Conservation (phyloP, 2,329 filamentous ascomycete species). For the Alternaria triticimaculans region DNA sequence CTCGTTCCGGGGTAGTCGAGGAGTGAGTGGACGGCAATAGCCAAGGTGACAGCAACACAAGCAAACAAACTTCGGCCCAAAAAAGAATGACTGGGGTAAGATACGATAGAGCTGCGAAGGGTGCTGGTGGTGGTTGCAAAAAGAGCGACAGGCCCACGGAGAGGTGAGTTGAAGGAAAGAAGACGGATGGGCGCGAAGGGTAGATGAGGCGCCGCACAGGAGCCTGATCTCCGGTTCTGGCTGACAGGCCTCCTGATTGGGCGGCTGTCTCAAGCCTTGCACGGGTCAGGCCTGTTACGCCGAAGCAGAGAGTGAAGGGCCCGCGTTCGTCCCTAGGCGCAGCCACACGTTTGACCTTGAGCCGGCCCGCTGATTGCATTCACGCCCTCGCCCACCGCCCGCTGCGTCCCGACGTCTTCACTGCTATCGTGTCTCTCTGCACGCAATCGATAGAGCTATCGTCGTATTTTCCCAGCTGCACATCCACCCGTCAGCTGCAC, state of each 20-base stretch:
- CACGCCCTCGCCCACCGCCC: neutral
- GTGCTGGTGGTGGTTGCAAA: conserved; percentile 28
- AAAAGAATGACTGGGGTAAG: conserved; percentile 52
- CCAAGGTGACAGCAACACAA: conserved; percentile 19
- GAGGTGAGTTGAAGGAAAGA: conserved; percentile 43
- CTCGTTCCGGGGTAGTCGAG: conserved; percentile 18
- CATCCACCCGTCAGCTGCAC: conserved; percentile 15
- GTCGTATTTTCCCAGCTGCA: conserved; percentile 15
- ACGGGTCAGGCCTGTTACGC: conserved; percentile 26
- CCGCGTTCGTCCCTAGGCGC: conserved; percentile 16
- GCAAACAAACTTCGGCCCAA: conserved; percentile 34
- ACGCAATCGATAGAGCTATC: conserved; percentile 13
- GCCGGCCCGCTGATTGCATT: conserved; percentile 18
- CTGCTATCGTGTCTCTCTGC: neutral
- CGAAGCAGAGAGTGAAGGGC: conserved; percentile 17
- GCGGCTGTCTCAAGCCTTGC: conserved; percentile 23
- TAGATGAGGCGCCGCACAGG: conserved; percentile 41
- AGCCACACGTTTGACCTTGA: conserved; percentile 38
- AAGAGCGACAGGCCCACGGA: conserved; percentile 41
- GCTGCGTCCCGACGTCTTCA: neutral
- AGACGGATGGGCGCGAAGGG: conserved; percentile 36
- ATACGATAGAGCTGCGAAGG: conserved; percentile 29
- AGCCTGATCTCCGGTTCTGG: conserved; percentile 28
- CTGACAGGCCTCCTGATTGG: conserved; percentile 34
- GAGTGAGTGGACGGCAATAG: conserved; percentile 17